Base-by-base conservation (phyloP, 1,284 basidiomycete species). In the Cutaneotrichosporon mucoides region DNA sequence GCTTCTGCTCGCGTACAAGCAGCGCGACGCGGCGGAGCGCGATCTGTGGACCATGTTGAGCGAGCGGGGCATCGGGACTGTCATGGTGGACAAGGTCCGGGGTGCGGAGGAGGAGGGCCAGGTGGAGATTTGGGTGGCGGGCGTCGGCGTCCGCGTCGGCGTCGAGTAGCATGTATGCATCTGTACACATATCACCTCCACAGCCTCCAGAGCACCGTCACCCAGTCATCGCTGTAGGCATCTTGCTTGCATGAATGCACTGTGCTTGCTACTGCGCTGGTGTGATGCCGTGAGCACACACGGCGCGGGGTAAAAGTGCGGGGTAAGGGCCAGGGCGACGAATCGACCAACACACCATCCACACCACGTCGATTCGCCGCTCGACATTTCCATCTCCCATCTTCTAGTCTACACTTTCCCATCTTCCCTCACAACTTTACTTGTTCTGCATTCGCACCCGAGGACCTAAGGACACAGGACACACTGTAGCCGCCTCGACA, bases 1-100 rank as follows among this genome's bases (percentile, higher is more conserved):
- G 0, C 56, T 92, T 4, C 65, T 92, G 4, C 72, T 93, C 42
- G 89, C 88, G 3, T 92, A 92, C 79, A 92, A 93, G 70, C 85
- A 92, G 72, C 84, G 90, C 37, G 87, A 93, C 69, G 68, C 79
- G 0, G 83, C 83, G 0, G 91, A 93, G 75, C 79, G 89, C 45
- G 81, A 80, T 3, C 76, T 92, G 33, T 92, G 90, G 89, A 76
- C 78, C 6, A 81, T 85, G 78, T 76, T 82, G n/a, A 67, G 73
- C 13, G 77, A 78, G 0, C 77, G 63, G 5, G 71, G 72, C 0
- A 67, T 79, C 1, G 52, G 55, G 16, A 58, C 75, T 64, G 64
- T 65, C 5, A 33, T 82, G 24, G 85, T 92, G 1, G 66, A 75
- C 34, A 82, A 87, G 53, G 78, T 83, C 43, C 79, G 80, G 50